A percentile compares a stretch with the other conserved stretches of the same genome.
These are phyloP conservation scores for Phytophthora pluvialis DNA, from an alignment of 352 stramenopile species.

Conservation along the genomic window DNA sequence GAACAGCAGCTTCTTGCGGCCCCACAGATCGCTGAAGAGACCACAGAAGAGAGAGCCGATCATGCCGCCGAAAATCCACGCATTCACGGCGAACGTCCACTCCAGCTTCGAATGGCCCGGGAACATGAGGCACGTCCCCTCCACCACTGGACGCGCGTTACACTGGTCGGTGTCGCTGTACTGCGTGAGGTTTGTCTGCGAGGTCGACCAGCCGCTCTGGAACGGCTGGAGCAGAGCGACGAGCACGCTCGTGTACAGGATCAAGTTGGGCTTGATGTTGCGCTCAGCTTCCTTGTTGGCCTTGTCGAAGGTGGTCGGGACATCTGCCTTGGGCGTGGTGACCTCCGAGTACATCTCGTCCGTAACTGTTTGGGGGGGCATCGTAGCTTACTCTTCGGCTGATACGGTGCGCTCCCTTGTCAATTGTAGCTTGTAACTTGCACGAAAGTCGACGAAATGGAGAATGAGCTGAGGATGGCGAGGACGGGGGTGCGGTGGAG, in stretches of 20 bases:
- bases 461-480: conserved; percentile 19
- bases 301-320: conserved; percentile 24
- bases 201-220: conserved; percentile 63
- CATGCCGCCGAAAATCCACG: conserved; percentile 32
- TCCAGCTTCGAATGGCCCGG: conserved; percentile 20
- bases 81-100: conserved; percentile 11
- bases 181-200: conserved; percentile 56
- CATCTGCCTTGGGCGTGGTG: background rate
- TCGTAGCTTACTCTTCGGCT: conserved; percentile 11
- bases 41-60: conserved; percentile 26
- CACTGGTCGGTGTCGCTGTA: conserved; percentile 29
- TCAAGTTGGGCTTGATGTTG: conserved; percentile 33
- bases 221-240: conserved; percentile 54
- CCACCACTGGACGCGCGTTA: conserved; percentile 23
- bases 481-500: conserved; percentile 1
- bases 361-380: conserved; percentile 27
- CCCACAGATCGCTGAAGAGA: conserved; percentile 27
- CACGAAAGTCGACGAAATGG: conserved; percentile 18
- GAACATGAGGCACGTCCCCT: conserved; percentile 31
- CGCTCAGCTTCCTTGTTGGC: conserved; percentile 36
- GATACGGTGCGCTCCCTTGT: background rate
- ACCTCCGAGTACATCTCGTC: conserved; percentile 36
- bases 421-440: conserved; percentile 10
- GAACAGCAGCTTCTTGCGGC: conserved; percentile 30
- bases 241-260: conserved; percentile 55